Evolutionary conservation across 1,284 basidiomycete species (phyloP), one percentile per base, ranked within the genome.

Genomic region (Irpex sp.): DNA sequence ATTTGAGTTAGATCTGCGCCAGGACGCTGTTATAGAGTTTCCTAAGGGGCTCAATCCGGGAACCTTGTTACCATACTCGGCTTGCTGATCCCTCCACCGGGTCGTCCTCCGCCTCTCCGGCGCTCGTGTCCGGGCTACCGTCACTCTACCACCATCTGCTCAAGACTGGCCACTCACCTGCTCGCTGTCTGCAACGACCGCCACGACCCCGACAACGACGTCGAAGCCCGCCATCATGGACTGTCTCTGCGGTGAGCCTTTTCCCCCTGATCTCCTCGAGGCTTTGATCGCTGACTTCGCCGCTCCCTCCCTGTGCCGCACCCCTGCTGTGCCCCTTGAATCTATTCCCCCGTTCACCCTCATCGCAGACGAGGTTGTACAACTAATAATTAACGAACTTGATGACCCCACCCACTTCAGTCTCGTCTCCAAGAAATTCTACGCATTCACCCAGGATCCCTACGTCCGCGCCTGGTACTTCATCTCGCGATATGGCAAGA

Each of bases 381-480:
- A 89, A 72, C 76, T 89, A 67, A 82, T 92, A 72, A 82, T 92
- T 73, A 88, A 85, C 75, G 86, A 89, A 71, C 82, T 91, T 63
- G 77, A 80, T 68, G 83, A 88, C 73, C 90, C 89, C 48, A 80
- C 79, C 57, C 71, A 82, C 40, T 79, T 91, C 70, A 82, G 82
- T 6, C 79, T 81, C 63, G 74, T 81, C 61, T 87, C 82, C 36
- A 85, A 80, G 70, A 85, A 86, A 64, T 82, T 85, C 70, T 73
- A 85, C 69, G 70, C 77, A n/a, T 85, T 91, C 74, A 85, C 87
- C 9, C 82, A 81, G 74, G 88, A 89, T 74, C 83, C 88, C 58
- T 91, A 90, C 71, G 84, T 89, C 68, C 82, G 89, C 66, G 87
- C 89, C 9, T 83, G 83, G 69, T 92, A 91, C 74, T 92, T 92